phyloP scores from a whole-genome alignment of 257 asterid species.

The Solanum chilense region DNA sequence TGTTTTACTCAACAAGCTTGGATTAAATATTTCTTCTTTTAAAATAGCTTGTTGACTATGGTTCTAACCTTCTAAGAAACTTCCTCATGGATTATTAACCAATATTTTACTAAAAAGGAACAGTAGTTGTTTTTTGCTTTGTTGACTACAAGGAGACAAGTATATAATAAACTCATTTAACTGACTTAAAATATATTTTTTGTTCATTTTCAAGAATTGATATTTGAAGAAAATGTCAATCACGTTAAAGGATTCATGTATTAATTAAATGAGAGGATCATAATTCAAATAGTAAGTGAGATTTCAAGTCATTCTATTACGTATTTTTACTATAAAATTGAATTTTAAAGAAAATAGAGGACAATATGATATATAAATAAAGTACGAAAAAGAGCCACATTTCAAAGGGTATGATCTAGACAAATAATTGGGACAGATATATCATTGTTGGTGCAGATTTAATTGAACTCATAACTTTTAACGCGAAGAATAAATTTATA shows the following conservation, averaged over 20 bases:
- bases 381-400: background rate
- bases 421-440: background rate
- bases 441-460: background rate
- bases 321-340: background rate
- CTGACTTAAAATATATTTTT: background rate
- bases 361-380: accelerated
- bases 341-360: background rate
- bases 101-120: background rate
- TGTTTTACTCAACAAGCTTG: background rate
- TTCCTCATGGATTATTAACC: background rate
- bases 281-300: background rate
- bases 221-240: background rate
- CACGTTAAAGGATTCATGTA: background rate
- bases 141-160: background rate
- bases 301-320: background rate
- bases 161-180: background rate
- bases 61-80: background rate
- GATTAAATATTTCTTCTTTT: background rate
- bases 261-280: background rate
- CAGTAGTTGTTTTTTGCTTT: background rate
- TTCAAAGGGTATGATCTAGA: background rate
- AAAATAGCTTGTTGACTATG: background rate
- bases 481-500: too few relatives aligned
- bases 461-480: too few relatives aligned
- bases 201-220: background rate